phyloP scores from a whole-genome alignment of 768 basidiomycete genomes.

The Hericium coralloides region DNA sequence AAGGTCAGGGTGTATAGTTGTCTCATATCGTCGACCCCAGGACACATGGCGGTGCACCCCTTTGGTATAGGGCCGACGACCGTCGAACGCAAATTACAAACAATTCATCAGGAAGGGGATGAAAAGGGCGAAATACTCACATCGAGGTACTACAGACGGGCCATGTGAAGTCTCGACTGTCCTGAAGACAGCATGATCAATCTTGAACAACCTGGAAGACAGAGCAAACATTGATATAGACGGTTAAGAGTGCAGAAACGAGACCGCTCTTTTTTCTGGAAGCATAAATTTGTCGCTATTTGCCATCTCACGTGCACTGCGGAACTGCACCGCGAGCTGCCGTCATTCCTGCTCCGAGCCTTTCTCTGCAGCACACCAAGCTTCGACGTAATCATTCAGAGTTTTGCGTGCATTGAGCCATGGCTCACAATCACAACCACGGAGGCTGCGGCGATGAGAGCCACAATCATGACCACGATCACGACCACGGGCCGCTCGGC shows the following conservation, averaged over 20 bases:
- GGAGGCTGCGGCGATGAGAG: conserved; percentile 50
- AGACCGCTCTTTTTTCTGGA: background rate
- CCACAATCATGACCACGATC: conserved; percentile 41
- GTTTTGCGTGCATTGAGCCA: conserved; percentile 14
- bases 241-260: background rate
- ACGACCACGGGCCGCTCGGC: conserved; percentile 41
- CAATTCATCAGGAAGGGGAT: conserved; percentile 41
- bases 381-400: background rate
- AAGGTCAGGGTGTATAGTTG: conserved; percentile 25
- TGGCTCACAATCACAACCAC: conserved; percentile 48
- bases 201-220: background rate
- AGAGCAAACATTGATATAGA: background rate
- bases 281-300: background rate
- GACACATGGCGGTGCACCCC: conserved; percentile 64
- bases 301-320: background rate
- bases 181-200: background rate
- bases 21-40: conserved; percentile 69
- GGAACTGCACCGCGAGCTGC: background rate
- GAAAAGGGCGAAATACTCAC: conserved; percentile 17
- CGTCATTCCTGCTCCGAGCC: background rate
- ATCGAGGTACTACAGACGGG: background rate
- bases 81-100: conserved; percentile 90
- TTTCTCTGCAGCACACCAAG: background rate
- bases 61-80: conserved; percentile 51
- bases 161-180: background rate